These are phyloP conservation scores for Anacardium occidentale DNA, from an alignment of 345 rosid species.

Conservation along the genomic window DNA sequence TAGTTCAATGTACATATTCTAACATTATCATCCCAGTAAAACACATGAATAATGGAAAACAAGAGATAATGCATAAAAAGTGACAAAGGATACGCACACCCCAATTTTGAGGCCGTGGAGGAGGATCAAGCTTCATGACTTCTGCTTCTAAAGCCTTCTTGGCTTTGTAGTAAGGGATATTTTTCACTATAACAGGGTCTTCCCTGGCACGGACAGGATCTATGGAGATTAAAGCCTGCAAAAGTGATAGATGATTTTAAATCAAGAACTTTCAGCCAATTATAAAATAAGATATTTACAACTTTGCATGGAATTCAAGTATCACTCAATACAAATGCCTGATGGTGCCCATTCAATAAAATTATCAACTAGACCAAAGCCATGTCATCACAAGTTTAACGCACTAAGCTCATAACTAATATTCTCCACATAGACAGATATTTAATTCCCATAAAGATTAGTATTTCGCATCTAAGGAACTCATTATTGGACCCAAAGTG, in stretches of 20 bases:
- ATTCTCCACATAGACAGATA: neutral
- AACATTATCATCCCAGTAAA: neutral
- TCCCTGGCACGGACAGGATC: slow-evolving; percentile 86
- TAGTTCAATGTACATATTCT: slow-evolving; percentile 14
- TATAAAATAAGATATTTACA: neutral
- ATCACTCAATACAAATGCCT: neutral
- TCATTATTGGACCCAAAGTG: no score
- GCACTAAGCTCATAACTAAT: no score
- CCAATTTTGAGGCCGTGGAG: slow-evolving; percentile 87
- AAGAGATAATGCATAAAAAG: neutral
- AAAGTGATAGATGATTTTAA: slow-evolving; percentile 14
- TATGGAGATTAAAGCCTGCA: slow-evolving; percentile 70
- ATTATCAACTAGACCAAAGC: neutral
- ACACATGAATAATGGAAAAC: slow-evolving; percentile 4
- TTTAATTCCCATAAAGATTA: neutral
- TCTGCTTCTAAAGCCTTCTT: slow-evolving; percentile 77
- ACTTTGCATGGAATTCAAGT: neutral
- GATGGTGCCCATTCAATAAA: neutral
- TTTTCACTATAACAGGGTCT: slow-evolving; percentile 76
- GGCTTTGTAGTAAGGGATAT: slow-evolving; percentile 80
- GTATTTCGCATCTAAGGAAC: no score
- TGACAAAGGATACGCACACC: slow-evolving; percentile 60
- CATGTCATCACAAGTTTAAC: neutral
- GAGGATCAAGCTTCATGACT: slow-evolving; percentile 70
- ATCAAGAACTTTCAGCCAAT: slow-evolving; percentile 1